These are phyloP conservation scores for Kazachstania africana DNA, from an alignment of 805 yeast species.

Conservation along the genomic window DNA sequence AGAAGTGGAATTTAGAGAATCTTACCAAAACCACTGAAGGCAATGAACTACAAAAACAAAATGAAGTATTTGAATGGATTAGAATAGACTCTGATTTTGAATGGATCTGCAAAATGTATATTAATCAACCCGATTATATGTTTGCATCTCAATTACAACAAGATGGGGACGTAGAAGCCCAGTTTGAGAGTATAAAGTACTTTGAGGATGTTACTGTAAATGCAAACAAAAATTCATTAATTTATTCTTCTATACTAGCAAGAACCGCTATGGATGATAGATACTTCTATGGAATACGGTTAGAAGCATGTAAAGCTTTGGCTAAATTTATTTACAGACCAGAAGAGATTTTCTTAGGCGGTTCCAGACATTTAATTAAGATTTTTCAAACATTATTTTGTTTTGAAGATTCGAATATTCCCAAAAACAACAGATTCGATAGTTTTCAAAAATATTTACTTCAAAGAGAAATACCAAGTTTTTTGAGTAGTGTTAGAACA, in stretches of 20 bases:
- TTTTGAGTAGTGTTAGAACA: conserved; percentile 50
- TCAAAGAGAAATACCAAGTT: conserved; percentile 54
- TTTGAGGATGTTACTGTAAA: conserved; percentile 39
- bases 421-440: conserved; percentile 70
- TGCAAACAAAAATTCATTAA: conserved; percentile 40
- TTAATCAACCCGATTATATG: conserved; percentile 92
- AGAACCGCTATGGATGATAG: conserved; percentile 75
- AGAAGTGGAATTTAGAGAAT: conserved; percentile 63
- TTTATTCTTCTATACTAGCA: conserved; percentile 66
- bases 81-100: conserved; percentile 96
- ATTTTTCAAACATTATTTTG: conserved; percentile 65
- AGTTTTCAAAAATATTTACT: conserved; percentile 59
- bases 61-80: conserved; percentile 95
- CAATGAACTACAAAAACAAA: conserved; percentile 25
- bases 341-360: conserved; percentile 28
- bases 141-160: conserved; percentile 85
- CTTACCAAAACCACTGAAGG: conserved; percentile 40
- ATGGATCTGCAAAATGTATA: conserved; percentile 77
- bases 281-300: conserved; percentile 80
- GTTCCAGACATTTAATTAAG: conserved; percentile 57
- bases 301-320: conserved; percentile 75
- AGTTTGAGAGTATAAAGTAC: conserved; percentile 65
- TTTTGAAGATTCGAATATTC: conserved; percentile 52
- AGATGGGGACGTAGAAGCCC: conserved; percentile 95
- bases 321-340: conserved; percentile 47